Percentiles rank a stretch among this genome's conserved stretches.
These are phyloP conservation scores for Boletus edulis DNA, from an alignment of 768 basidiomycete species.

Conservation along the genomic window DNA sequence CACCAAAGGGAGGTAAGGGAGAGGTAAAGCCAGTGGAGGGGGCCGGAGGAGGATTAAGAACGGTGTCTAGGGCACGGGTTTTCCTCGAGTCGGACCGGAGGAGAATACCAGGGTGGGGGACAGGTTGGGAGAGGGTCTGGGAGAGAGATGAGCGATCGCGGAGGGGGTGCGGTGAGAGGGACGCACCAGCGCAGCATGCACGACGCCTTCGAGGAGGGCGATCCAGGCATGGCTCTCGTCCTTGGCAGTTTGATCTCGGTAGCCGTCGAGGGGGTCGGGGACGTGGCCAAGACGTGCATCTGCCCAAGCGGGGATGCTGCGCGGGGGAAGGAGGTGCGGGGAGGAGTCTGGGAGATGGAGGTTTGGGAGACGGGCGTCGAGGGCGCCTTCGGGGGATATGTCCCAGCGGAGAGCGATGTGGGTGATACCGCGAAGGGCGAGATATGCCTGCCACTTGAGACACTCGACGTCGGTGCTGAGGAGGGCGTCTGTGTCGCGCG, in stretches of 20 bases:
- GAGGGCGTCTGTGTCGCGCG: conserved; percentile 28
- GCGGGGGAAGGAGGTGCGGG: conserved; percentile 57
- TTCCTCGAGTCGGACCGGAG: conserved; percentile 35
- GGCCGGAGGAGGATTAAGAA: conserved; percentile 63
- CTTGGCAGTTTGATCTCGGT: conserved; percentile 51
- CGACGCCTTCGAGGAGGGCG: conserved; percentile 68
- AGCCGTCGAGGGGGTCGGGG: conserved; percentile 60
- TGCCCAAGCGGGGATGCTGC: conserved; percentile 73
- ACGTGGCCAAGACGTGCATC: conserved; percentile 46
- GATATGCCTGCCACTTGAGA: conserved; percentile 86
- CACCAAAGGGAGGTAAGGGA: conserved; percentile 58
- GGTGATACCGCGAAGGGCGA: conserved; percentile 55
- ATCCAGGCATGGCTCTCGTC: conserved; percentile 86
- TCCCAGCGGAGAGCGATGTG: conserved; percentile 62
- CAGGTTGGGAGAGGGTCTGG: conserved; percentile 51
- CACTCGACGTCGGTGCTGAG: conserved; percentile 82
- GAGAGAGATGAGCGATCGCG: conserved; percentile 5
- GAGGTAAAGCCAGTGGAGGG: conserved; percentile 70
- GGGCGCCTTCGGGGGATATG: conserved; percentile 63
- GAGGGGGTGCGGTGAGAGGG: neutral
- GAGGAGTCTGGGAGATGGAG: conserved; percentile 54
- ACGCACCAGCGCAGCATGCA: conserved; percentile 75
- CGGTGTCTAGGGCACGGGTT: conserved; percentile 40
- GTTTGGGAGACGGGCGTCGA: conserved; percentile 68
- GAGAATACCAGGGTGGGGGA: conserved; percentile 42